A percentile compares a stretch with the other conserved stretches of the same genome.
These are phyloP conservation scores for Combretum micranthum DNA, from an alignment of 345 rosid species.

Conservation along the genomic window DNA sequence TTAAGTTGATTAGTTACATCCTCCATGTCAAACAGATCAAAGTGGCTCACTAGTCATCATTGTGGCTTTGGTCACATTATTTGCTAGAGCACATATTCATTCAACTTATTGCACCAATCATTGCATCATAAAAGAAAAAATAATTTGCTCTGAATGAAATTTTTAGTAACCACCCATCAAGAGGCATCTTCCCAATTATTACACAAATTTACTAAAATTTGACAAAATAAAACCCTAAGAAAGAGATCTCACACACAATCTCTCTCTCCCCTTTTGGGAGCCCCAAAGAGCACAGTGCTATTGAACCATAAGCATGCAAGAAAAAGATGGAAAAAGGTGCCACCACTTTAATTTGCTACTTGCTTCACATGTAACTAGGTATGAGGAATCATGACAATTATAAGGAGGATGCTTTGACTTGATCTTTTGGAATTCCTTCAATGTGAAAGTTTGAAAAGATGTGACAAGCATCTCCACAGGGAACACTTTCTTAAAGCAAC, in stretches of 20 bases:
- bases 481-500: conserved; percentile 28
- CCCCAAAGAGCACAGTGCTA: conserved; percentile 24
- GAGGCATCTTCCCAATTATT: too few species aligned
- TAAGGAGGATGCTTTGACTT: conserved; percentile 34
- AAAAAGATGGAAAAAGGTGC: conserved; percentile 16
- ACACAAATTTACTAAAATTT: too few species aligned
- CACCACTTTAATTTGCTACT: conserved; percentile 20
- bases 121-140: too few species aligned
- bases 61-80: too few species aligned
- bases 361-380: background rate
- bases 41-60: too few species aligned
- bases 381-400: conserved; percentile 25
- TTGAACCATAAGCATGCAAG: conserved; percentile 35
- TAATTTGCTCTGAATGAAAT: too few species aligned
- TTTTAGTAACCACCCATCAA: too few species aligned
- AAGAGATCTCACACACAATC: background rate
- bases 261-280: conserved; percentile 21
- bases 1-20: too few species aligned
- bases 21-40: too few species aligned
- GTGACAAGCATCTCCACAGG: conserved; percentile 28
- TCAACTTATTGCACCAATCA: too few species aligned
- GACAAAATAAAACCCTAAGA: background rate
- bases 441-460: conserved; percentile 28
- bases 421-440: conserved; percentile 23
- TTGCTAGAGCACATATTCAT: too few species aligned